A percentile compares a stretch with the other conserved stretches of the same genome.
These are phyloP conservation scores for Pyrenophora tritici-repentis DNA, from an alignment of 2,329 filamentous ascomycete genomes.

Conservation along the genomic window DNA sequence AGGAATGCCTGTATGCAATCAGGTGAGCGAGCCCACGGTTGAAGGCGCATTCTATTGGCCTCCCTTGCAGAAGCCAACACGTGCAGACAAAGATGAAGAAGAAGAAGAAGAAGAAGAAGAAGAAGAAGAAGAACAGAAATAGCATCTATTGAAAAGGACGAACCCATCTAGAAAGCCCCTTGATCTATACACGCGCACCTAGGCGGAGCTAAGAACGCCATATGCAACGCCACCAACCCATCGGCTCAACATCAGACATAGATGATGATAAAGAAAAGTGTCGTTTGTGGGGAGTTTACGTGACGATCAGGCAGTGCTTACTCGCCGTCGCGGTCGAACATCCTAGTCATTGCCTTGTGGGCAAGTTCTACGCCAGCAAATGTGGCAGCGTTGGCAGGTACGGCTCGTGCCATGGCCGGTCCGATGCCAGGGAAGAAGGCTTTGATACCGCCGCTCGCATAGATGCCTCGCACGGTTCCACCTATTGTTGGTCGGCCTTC, in stretches of 20 bases:
- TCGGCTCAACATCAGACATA: slow-evolving; percentile 13
- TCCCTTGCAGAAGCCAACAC: slow-evolving; percentile 17
- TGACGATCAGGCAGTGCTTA: slow-evolving; percentile 11
- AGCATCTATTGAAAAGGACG: slow-evolving; percentile 10
- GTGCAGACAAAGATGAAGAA: slow-evolving; percentile 1
- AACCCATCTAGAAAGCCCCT: slow-evolving; percentile 10
- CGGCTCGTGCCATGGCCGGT: slow-evolving; percentile 87
- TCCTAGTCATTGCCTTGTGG: slow-evolving; percentile 79
- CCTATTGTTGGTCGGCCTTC: slow-evolving; percentile 82
- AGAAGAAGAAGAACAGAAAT: neutral
- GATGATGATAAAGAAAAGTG: slow-evolving; percentile 12
- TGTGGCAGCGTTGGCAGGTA: slow-evolving; percentile 95
- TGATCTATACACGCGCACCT: slow-evolving; percentile 12
- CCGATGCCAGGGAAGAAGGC: slow-evolving; percentile 98
- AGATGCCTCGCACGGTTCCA: slow-evolving; percentile 80
- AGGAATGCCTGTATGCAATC: slow-evolving; percentile 15
- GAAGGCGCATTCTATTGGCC: slow-evolving; percentile 24
- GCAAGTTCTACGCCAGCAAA: slow-evolving; percentile 86
- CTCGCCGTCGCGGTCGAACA: slow-evolving; percentile 59
- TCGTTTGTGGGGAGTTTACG: neutral
- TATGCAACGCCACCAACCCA: slow-evolving; percentile 28
- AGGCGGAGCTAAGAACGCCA: slow-evolving; percentile 24
- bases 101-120: neutral
- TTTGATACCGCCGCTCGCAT: slow-evolving; percentile 78
- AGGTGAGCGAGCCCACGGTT: slow-evolving; percentile 11